These are phyloP conservation scores for Emergomyces pasteurianus DNA, from an alignment of 2,329 filamentous ascomycete species.

Conservation along the genomic window DNA sequence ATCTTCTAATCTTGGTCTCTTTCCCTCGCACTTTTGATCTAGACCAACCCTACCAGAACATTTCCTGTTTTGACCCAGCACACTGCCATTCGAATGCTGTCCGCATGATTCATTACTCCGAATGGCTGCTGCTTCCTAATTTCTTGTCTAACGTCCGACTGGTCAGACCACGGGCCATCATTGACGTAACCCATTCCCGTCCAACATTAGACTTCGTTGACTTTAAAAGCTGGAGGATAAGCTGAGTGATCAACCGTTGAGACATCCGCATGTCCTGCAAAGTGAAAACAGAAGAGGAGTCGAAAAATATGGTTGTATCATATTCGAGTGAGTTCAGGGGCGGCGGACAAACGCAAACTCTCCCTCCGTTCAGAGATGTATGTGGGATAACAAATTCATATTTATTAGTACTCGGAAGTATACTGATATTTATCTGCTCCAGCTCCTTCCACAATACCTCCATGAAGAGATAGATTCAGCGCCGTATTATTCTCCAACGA, in stretches of 20 bases:
- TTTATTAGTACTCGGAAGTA: neutral
- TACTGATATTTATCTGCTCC: neutral
- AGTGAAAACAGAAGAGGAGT: constrained; percentile 21
- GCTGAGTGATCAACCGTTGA: constrained; percentile 1
- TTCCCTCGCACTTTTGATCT: neutral
- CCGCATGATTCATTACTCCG: constrained; percentile 2
- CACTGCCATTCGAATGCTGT: constrained; percentile 2
- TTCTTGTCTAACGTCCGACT: constrained; percentile 3
- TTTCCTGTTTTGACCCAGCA: constrained; percentile 2
- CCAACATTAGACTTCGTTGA: neutral
- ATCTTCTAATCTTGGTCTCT: neutral
- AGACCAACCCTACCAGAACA: neutral
- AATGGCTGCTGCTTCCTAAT: neutral
- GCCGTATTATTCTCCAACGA: constrained; percentile 20
- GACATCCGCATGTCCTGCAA: constrained; percentile 23
- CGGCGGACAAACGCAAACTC: constrained; percentile 22
- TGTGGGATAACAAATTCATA: constrained; percentile 6
- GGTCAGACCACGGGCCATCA: neutral
- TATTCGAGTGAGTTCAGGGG: constrained; percentile 22
- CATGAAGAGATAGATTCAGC: constrained; percentile 32
- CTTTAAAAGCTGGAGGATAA: constrained; percentile 3
- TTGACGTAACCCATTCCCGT: neutral
- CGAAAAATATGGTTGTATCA: constrained; percentile 26
- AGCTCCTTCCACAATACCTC: constrained; percentile 30
- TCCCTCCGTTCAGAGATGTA: constrained; percentile 30